These are phyloP conservation scores for Crithidia sp. DNA, from an alignment of 208 protist genomes.

Conservation along the genomic window DNA sequence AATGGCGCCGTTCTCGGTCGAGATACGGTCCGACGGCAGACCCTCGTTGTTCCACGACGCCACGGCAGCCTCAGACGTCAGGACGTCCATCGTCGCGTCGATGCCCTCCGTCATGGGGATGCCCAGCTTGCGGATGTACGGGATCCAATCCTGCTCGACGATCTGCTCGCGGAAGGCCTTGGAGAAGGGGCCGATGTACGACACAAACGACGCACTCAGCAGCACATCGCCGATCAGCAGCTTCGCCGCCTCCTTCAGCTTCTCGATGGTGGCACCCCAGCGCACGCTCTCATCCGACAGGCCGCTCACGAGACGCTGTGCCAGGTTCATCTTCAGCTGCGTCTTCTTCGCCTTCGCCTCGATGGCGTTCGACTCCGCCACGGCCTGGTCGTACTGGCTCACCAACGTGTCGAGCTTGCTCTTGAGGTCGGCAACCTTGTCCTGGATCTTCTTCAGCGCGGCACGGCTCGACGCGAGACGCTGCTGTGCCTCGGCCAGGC, in stretches of 20 bases:
- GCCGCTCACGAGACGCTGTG: slow-evolving; percentile 95
- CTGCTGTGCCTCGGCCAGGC: slow-evolving; percentile 91
- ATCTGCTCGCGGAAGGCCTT: slow-evolving; percentile 95
- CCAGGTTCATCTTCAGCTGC: slow-evolving; percentile 94
- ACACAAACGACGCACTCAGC: slow-evolving; percentile 96
- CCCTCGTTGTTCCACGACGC: slow-evolving; percentile 98
- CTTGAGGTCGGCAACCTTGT: slow-evolving; percentile 95
- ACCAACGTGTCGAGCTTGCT: slow-evolving; percentile 94
- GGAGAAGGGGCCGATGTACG: slow-evolving; percentile 98
- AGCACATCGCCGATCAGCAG: slow-evolving; percentile 98
- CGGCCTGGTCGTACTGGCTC: slow-evolving; percentile 94
- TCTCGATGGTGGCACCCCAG: slow-evolving; percentile 95
- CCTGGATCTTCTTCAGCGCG: slow-evolving; percentile 94
- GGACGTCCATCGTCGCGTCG: slow-evolving; percentile 93
- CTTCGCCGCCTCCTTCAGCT: slow-evolving; percentile 86
- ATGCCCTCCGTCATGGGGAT: slow-evolving; percentile 95
- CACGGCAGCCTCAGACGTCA: slow-evolving; percentile 91
- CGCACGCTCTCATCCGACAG: slow-evolving; percentile 97
- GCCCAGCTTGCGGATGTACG: slow-evolving; percentile 85
- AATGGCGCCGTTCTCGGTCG: slow-evolving; percentile 98
- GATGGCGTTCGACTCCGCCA: slow-evolving; percentile 93
- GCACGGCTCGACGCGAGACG: slow-evolving; percentile 87
- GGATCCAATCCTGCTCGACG: slow-evolving; percentile 93
- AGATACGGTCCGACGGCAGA: slow-evolving; percentile 97
- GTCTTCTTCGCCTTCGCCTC: slow-evolving; percentile 95